Conservation (phyloP, 192 early-diverging fungal genomes). For the Coemansia sp. region DNA sequence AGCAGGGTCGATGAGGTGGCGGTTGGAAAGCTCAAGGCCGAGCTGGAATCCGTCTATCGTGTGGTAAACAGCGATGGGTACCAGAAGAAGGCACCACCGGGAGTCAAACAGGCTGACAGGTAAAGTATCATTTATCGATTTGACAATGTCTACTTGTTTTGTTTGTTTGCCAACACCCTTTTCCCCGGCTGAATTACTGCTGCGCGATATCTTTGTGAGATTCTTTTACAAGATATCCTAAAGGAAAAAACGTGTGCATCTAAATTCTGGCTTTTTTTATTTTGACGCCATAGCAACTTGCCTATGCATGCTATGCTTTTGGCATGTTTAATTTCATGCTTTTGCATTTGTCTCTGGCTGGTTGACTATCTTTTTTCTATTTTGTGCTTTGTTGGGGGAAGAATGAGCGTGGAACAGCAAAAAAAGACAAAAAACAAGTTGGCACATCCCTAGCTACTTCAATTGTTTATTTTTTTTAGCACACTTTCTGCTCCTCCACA, state of each 20-base stretch:
- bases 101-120: conserved; percentile 50
- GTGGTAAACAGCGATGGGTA: conserved; percentile 33
- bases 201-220: not conserved
- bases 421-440: conserved; percentile 1
- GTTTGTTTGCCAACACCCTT: too few relatives aligned
- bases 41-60: conserved; percentile 26
- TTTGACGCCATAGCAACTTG: not conserved
- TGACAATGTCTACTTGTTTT: too few relatives aligned
- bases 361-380: not conserved
- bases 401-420: not conserved
- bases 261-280: not conserved
- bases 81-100: conserved; percentile 25
- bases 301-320: not conserved
- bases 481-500: not conserved
- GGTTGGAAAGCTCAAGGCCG: conserved; percentile 31
- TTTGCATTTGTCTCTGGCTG: not conserved
- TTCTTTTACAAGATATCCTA: too few relatives aligned
- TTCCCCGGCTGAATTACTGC: not conserved
- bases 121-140: conserved; percentile 8
- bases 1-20: not conserved
- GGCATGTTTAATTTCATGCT: not conserved
- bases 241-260: not conserved
- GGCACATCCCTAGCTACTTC: not conserved
- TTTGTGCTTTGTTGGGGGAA: not conserved
- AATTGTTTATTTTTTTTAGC: not conserved